These are phyloP conservation scores for Castanopsis chinensis DNA, from an alignment of 306 rosid species.

Conservation along the genomic window DNA sequence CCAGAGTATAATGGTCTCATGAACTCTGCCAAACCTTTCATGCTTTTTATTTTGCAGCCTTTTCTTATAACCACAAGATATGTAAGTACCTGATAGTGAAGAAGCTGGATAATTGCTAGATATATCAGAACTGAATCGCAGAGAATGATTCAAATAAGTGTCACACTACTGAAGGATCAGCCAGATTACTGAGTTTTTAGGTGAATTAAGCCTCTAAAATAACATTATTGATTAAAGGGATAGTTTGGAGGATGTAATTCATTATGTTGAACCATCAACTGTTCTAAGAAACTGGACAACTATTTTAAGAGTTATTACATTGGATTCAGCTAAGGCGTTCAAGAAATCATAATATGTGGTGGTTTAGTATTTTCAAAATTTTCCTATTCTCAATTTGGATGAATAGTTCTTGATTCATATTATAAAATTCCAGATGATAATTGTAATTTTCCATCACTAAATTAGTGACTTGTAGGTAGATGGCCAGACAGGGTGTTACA, in stretches of 20 bases:
- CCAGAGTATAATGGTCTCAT: not conserved
- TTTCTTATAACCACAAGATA: not conserved
- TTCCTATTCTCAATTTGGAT: not conserved
- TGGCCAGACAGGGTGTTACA: conserved; percentile 30
- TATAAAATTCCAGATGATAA: not conserved
- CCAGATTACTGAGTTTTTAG: too few species aligned
- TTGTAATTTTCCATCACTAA: not conserved
- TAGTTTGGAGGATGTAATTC: too few species aligned
- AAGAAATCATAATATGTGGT: not conserved
- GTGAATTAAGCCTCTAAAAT: not conserved
- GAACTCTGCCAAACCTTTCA: not conserved
- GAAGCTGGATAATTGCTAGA: not conserved
- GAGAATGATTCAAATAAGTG: not conserved
- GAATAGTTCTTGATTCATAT: not conserved
- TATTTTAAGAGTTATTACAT: not conserved
- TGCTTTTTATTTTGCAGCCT: not conserved
- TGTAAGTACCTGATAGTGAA: not conserved
- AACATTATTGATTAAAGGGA: not conserved
- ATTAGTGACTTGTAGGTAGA: conserved; percentile 14
- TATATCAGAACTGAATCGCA: not conserved
- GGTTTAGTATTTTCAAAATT: not conserved
- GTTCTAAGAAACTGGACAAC: not conserved
- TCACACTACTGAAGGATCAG: too few species aligned
- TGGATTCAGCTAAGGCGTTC: not conserved
- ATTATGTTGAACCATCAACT: not conserved